Base-by-base conservation (phyloP, 305 asterid species). In the Plantago rigida region DNA sequence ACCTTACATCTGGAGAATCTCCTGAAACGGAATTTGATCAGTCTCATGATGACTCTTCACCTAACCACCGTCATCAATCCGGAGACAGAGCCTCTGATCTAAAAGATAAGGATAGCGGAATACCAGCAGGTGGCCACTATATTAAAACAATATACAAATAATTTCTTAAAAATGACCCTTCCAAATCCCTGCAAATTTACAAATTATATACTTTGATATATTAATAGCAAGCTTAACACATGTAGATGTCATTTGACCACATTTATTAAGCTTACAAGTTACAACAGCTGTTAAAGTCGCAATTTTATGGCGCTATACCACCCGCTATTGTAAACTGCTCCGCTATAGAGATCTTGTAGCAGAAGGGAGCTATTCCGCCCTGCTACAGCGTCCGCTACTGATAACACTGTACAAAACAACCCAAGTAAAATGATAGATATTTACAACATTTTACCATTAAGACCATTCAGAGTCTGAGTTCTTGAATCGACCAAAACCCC, bases 401-500 rank as follows among this genome's bases (percentile, higher is more conserved):
- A 41, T 41, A 41, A 41, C 46, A 41, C 13, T 41, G 46, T 41
- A 4, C 10, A 6, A 36, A 36, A 8, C 10, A 36, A 26, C 17
- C 4, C 26, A 2, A 28, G 4, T 39, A 1, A 10, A 13, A 51
- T 0, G 13, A 51, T 6, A 22, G 57, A 11, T 3, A 51, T 3
- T 2, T 14, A 47, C 54, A 22, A 59, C 28, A 67, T 44, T 17
- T 71, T 78, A 84, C 98, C 95, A 44, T 78, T 78, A 24, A 77
- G 65, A 53, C 61, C 76, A 69, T 81, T 82, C 65, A 62, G 78
- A 75, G 47, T 69, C 46, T 66, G 79, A 61, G 68, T 72, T 67
- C 78, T 73, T 61, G 95, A 83, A 81, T 86, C 95, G 72, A 92
- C 94, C 79, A 92, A 81, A 63, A 88, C 75, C 71, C 99, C 99